Evolutionary conservation across 306 rosid genomes (phyloP).

Genomic region (Fragaria ananassa): DNA sequence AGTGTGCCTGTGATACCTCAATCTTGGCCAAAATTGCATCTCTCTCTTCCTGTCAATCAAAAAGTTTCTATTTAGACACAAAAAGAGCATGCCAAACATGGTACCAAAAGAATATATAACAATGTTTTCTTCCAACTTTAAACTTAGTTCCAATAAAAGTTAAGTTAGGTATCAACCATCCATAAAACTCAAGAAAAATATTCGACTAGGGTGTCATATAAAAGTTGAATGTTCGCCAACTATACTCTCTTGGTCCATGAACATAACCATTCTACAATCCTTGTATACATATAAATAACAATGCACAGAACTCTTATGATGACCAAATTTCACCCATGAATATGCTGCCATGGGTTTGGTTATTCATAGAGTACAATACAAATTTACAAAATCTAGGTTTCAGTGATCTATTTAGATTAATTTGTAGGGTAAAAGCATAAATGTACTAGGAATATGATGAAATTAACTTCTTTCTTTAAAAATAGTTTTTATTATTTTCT

Average conservation of each 20-base stretch:
- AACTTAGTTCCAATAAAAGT: slow-evolving; percentile 13
- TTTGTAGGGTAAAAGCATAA: too few relatives aligned
- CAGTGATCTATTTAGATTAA: too few relatives aligned
- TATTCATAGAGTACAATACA: too few relatives aligned
- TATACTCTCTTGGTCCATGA: not conserved
- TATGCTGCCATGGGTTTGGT: too few relatives aligned
- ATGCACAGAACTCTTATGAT: not conserved
- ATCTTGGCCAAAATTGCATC: slow-evolving; percentile 88
- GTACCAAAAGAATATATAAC: not conserved
- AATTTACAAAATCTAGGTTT: too few relatives aligned
- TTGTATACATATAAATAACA: too few relatives aligned
- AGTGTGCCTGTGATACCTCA: slow-evolving; percentile 97
- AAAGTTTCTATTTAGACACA: slow-evolving; percentile 18
- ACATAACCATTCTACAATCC: not conserved
- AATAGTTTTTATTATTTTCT: too few relatives aligned
- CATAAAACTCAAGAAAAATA: not conserved
- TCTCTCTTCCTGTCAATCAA: slow-evolving; percentile 83
- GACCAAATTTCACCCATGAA: not conserved
- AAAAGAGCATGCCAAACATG: not conserved
- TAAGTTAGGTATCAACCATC: not conserved
- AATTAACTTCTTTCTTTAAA: too few relatives aligned
- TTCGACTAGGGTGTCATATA: not conserved
- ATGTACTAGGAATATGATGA: too few relatives aligned
- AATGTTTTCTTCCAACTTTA: slow-evolving; percentile 21
- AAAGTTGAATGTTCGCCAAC: not conserved